Base-by-base conservation (phyloP, 208 protist genomes). In the Acanthamoeba triangularis region DNA sequence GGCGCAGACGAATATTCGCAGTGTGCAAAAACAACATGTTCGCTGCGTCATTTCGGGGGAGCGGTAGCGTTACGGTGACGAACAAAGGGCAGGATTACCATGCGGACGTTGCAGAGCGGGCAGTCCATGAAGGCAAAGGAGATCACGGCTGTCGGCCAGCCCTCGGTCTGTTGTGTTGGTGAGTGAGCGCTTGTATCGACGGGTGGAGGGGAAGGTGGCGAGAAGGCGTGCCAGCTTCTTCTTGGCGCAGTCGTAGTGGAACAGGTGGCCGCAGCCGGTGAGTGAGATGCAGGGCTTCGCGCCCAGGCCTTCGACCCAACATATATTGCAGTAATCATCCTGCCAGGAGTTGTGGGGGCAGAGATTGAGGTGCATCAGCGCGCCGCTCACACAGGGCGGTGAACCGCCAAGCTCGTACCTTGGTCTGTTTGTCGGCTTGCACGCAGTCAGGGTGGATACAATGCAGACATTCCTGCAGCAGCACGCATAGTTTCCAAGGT, bases 81-180 rank as follows among this genome's bases (percentile, higher is more conserved):
- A 23, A 61, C n/a, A n/a, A 28, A 23, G 23, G 59, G 59, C 59
- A 25, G 20, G 30, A 6, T 3, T 37, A 78, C 69, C 80, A 90
- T 90, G 44, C 80, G 35, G 13, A 37, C 47, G 37, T 90, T 90
- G 54, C 80, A 90, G 20, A 90, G 80, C 41, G 80, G 80, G 35
- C 80, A 90, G 47, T 90, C 80, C 80, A 90, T 90, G 35, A 90
- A 90, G 44, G 49, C 47, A 61, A 90, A 90, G 14, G 80, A 90
- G 25, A 90, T 90, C 49, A 61, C 80, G 5, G 80, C 80, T 10
- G 80, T 65, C 1, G 80, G 80, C 80, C 80, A 90, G 80, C 80
- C 80, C 54, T 90, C 80, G 14, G 28, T 25, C 80, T 90, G 54
- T 78, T 41, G 37, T 41, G 37, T 41, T 4, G 37, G 37, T 41